Conservation (phyloP, 2,329 filamentous ascomycete genomes). For the Ceratocystis colombiana region DNA sequence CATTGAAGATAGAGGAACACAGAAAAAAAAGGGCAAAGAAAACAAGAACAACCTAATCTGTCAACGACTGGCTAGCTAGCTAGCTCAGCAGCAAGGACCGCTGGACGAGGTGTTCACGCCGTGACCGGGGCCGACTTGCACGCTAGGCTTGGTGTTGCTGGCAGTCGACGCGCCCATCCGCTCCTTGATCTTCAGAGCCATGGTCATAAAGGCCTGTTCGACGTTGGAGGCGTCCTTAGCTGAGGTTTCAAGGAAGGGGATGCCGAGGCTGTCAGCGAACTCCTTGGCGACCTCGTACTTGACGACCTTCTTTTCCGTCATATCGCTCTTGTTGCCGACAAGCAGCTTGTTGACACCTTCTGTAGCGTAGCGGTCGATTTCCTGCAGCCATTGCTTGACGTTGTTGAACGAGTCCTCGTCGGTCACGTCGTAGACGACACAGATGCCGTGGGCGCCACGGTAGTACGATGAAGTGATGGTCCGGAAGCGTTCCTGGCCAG, state of each 20-base stretch:
- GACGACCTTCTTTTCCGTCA: constrained; percentile 99
- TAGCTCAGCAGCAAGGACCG: constrained; percentile 76
- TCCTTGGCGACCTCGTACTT: constrained; percentile 99
- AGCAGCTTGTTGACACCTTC: constrained; percentile 99
- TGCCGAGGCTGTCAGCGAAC: constrained; percentile 96
- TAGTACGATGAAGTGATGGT: constrained; percentile 99
- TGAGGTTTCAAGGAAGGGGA: constrained; percentile 98
- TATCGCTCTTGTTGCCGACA: constrained; percentile 99
- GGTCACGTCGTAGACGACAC: constrained; percentile 99
- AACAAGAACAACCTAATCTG: neutral
- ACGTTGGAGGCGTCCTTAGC: constrained; percentile 99
- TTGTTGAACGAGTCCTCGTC: constrained; percentile 99
- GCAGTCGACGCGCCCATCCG: constrained; percentile 93
- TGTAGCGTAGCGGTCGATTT: constrained; percentile 98
- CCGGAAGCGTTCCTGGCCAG: constrained; percentile 97
- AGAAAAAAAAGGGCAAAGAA: neutral
- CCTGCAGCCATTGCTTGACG: constrained; percentile 99
- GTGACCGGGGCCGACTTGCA: constrained; percentile 90
- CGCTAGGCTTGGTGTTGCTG: constrained; percentile 96
- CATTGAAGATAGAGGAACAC: constrained; percentile 18
- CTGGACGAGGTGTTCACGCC: constrained; percentile 80
- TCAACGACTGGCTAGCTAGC: constrained; percentile 8
- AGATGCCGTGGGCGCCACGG: constrained; percentile 96
- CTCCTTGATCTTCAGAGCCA: constrained; percentile 99
- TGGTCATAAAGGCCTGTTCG: constrained; percentile 98